Conservation (phyloP, 257 asterid genomes). For the Apocynum venetum region DNA sequence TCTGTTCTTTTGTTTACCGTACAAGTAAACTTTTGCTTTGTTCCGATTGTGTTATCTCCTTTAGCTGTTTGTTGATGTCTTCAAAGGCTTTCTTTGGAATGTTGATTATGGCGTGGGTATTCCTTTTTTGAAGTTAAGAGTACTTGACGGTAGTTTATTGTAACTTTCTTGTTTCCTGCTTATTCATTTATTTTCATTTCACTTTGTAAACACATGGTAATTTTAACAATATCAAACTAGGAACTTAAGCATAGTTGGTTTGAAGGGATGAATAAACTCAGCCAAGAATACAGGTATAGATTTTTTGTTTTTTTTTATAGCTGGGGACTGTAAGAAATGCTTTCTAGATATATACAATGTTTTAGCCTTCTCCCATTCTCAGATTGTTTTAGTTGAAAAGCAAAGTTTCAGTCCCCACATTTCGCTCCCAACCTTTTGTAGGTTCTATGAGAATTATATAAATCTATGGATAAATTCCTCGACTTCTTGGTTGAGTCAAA, state of each 20-base stretch:
- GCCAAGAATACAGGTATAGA: background rate
- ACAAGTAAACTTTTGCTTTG: slow-evolving; percentile 1
- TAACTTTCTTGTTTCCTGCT: background rate
- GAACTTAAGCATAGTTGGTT: background rate
- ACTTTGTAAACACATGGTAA: background rate
- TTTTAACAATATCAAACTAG: background rate
- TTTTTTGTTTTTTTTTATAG: background rate
- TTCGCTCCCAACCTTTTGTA: background rate
- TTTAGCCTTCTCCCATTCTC: background rate
- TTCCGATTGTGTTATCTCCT: background rate
- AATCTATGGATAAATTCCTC: background rate
- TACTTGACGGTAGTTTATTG: background rate
- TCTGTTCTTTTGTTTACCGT: slow-evolving; percentile 12
- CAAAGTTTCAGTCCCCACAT: background rate
- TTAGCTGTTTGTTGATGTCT: background rate
- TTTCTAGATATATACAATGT: background rate
- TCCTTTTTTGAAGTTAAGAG: background rate
- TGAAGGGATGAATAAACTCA: background rate
- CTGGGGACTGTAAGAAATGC: background rate
- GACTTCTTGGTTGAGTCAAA: background rate
- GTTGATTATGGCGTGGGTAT: background rate
- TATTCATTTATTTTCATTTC: background rate
- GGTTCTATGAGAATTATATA: background rate
- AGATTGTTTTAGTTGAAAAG: background rate
- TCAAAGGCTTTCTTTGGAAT: background rate